Conservation (phyloP, 768 basidiomycete species). For the Pleurotus salmoneostramineus region DNA sequence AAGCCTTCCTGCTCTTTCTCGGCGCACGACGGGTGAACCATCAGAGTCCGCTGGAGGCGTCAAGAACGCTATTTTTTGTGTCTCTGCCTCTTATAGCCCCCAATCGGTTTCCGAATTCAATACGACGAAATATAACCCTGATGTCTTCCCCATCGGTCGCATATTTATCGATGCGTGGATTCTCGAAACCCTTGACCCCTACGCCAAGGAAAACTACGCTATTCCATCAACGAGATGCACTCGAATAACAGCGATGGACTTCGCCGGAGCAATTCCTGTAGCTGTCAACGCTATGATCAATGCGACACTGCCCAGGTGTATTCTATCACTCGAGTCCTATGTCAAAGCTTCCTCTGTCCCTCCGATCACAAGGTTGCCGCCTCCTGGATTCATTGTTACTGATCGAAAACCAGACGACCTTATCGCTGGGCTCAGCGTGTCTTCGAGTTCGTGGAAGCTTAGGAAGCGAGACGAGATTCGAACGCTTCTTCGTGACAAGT, state of each 20-base stretch:
- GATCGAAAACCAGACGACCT: conserved; percentile 49
- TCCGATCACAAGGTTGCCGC: conserved; percentile 68
- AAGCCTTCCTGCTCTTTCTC: conserved; percentile 31
- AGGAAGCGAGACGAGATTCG: conserved; percentile 56
- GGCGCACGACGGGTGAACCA: conserved; percentile 38
- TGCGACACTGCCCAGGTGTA: conserved; percentile 63
- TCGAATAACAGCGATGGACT: conserved; percentile 81
- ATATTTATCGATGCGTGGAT: conserved; percentile 93
- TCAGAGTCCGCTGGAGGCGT: conserved; percentile 34
- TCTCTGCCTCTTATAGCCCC: conserved; percentile 78
- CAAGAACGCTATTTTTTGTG: conserved; percentile 72
- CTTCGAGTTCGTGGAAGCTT: conserved; percentile 52
- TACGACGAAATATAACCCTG: conserved; percentile 71
- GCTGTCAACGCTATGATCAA: conserved; percentile 87
- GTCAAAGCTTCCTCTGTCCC: conserved; percentile 63
- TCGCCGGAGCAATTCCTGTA: conserved; percentile 78
- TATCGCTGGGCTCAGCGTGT: conserved; percentile 19
- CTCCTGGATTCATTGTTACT: conserved; percentile 54
- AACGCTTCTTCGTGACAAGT: conserved; percentile 52
- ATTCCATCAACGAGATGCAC: conserved; percentile 93
- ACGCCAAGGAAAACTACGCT: conserved; percentile 88
- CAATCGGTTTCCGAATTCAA: conserved; percentile 56
- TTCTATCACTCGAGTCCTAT: conserved; percentile 71
- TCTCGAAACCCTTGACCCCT: conserved; percentile 93
- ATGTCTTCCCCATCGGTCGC: conserved; percentile 69